Base-by-base conservation (phyloP, 2,329 filamentous ascomycete species). In the Ophiostoma ulmi region DNA sequence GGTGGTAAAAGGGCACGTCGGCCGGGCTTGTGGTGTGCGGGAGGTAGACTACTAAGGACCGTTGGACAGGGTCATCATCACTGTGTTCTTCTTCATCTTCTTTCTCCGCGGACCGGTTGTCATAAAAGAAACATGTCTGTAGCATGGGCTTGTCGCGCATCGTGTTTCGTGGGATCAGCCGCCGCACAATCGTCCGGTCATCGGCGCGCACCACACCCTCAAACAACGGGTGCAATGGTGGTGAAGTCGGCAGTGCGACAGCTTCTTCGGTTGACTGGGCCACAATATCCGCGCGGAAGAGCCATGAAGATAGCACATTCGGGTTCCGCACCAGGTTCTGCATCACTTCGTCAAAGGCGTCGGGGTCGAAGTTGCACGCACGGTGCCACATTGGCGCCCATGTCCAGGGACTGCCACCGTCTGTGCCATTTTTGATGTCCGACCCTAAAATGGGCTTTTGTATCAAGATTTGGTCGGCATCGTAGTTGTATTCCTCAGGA, bases 1-100 rank as follows among this genome's bases (percentile, higher is more conserved):
- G 94, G 77, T 97, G 94, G 79, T 97, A 98, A 80, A 91, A 97
- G 0, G 94, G 94, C 73, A 95, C 85, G 2, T 90, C 85, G 17
- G 86, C 83, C 13, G 85, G 81, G 1, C 81, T 81, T 41, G 83
- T 78, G 10, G 88, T 83, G 79, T 97, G 93, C 8, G 94, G 93
- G 6, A 91, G 83, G 78, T 96, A 97, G 44, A 96, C 79, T 20
- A 97, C 87, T 69, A 94, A 80, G 41, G 84, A 86, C 39, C 80
- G 79, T 70, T 77, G 75, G 55, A 72, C 41, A 38, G 36, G 7
- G 3, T 22, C 61, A 11, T 38, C 68, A 0, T 39, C 68, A 11
- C 44, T 48, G 11, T 65, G 52, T 1, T 5, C 58, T 14, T 77
- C 76, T 26, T 79, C 76, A 58, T 72, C 73, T 11, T 39, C n/a